Evolutionary conservation across 2,329 filamentous ascomycete genomes (phyloP).

Genomic region (Talaromyces sp.): DNA sequence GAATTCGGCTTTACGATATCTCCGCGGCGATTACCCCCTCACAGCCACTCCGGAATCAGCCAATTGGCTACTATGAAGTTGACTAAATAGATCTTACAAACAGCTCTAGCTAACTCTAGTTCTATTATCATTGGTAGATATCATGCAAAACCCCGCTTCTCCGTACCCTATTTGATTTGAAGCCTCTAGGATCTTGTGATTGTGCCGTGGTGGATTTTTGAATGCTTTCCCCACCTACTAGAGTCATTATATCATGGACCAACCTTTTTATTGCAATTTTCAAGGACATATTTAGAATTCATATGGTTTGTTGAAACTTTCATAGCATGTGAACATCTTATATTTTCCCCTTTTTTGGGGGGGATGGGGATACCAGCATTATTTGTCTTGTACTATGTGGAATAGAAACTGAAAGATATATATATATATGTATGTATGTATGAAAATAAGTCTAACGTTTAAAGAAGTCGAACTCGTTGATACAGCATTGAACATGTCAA

Average conservation of each 20-base stretch:
- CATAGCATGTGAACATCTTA: neutral
- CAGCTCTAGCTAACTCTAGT: neutral
- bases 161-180: neutral
- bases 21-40: neutral
- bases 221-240: no score
- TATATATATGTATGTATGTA: neutral
- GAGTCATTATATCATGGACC: neutral
- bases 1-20: neutral
- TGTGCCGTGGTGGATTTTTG: neutral
- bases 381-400: no score
- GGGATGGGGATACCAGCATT: neutral
- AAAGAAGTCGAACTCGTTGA: neutral
- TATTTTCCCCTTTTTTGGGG: no score
- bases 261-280: neutral
- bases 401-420: neutral
- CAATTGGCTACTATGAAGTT: neutral
- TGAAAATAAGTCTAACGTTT: neutral
- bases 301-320: neutral
- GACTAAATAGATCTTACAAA: neutral
- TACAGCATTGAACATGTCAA: neutral
- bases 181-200: neutral
- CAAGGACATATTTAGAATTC: neutral
- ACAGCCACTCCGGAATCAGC: neutral
- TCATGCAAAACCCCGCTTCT: neutral
- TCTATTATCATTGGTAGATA: neutral